Conservation (phyloP, 2,329 filamentous ascomycete genomes). For the Fusarium sp. region DNA sequence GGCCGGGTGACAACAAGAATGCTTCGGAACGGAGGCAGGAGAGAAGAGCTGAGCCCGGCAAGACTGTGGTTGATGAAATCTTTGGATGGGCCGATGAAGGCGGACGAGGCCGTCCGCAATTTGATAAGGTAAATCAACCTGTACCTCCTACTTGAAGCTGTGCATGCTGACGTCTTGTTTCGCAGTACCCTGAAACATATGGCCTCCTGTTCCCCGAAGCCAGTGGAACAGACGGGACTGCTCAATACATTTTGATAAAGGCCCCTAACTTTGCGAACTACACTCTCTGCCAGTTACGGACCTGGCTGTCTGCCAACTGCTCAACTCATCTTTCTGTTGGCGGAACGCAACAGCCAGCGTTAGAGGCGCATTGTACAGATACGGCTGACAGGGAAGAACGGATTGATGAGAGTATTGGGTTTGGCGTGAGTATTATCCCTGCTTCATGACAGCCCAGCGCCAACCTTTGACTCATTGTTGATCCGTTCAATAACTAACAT, state of each 20-base stretch:
- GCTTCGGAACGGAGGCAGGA: neutral
- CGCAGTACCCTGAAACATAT: neutral
- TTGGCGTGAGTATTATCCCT: neutral
- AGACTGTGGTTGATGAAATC: neutral
- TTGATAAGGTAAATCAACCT: neutral
- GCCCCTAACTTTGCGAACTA: neutral
- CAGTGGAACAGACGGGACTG: neutral
- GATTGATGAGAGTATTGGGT: neutral
- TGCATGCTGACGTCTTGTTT: neutral
- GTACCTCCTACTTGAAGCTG: neutral
- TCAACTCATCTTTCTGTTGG: neutral
- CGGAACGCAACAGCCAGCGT: neutral
- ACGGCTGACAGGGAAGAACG: neutral
- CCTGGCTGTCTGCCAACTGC: neutral
- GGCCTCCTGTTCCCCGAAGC: neutral
- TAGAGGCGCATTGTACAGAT: neutral
- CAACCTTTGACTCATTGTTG: neutral
- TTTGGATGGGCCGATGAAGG: neutral
- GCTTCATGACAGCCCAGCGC: neutral
- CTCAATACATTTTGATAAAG: neutral
- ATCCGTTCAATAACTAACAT: neutral
- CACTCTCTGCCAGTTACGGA: neutral
- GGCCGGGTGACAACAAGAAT: neutral
- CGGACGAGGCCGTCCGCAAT: neutral
- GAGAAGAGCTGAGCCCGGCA: neutral